These are phyloP conservation scores for Diaporthe vaccinii DNA, from an alignment of 2,329 filamentous ascomycete genomes.

Conservation along the genomic window DNA sequence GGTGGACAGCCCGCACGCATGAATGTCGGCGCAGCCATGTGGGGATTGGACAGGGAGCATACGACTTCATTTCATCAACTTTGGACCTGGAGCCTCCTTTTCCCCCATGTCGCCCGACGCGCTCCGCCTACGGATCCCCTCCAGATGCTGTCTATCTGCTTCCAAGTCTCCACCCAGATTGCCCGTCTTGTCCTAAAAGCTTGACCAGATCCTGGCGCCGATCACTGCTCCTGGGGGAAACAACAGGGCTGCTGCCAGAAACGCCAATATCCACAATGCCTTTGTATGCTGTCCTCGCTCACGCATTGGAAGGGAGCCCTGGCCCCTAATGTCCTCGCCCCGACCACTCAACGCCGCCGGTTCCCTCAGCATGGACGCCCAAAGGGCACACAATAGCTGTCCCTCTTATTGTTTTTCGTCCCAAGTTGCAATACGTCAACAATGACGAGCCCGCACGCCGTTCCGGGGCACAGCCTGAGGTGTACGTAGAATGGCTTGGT, in stretches of 20 bases:
- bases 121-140: not conserved
- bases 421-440: conserved; percentile 27
- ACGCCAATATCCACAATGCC: not conserved
- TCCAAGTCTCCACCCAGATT: conserved; percentile 16
- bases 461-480: not conserved
- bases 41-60: not conserved
- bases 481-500: not conserved
- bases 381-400: not conserved
- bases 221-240: conserved; percentile 13
- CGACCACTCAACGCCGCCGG: conserved; percentile 8
- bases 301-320: not conserved
- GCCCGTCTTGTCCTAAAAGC: conserved; percentile 25
- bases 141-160: not conserved
- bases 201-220: conserved; percentile 8
- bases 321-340: not conserved
- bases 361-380: not conserved
- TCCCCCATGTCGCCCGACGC: not conserved
- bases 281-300: not conserved
- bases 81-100: conserved; percentile 8
- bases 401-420: conserved; percentile 3
- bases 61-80: conserved; percentile 28
- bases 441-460: conserved; percentile 15
- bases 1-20: not conserved
- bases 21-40: conserved; percentile 23
- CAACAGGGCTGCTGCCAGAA: not conserved